Conservation (phyloP, 1,284 basidiomycete species). For the Stereum hirsutum region DNA sequence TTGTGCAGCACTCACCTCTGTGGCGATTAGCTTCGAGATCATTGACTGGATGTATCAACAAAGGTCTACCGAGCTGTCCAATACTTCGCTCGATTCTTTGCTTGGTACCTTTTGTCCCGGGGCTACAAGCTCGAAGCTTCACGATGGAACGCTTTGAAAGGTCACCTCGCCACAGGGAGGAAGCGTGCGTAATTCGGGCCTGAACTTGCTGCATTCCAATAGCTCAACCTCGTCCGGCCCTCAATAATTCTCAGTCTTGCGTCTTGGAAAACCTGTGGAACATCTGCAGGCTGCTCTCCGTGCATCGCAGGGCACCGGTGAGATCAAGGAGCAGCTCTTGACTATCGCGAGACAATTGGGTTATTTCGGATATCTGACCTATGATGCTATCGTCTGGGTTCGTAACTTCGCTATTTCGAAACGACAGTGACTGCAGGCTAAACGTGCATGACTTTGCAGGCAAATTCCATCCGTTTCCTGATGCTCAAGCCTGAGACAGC, state of each 20-base stretch:
- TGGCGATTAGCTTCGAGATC: neutral
- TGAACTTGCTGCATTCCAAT: slow-evolving; percentile 3
- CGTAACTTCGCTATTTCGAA: slow-evolving; percentile 14
- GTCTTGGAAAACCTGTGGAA: slow-evolving; percentile 91
- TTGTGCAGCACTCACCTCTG: slow-evolving; percentile 9
- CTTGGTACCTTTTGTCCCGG: slow-evolving; percentile 68
- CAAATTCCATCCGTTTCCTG: slow-evolving; percentile 64
- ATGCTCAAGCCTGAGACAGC: slow-evolving; percentile 56
- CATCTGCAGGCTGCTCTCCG: slow-evolving; percentile 90
- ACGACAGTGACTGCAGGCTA: neutral
- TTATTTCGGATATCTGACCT: slow-evolving; percentile 85
- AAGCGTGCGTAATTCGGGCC: slow-evolving; percentile 49
- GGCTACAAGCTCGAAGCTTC: slow-evolving; percentile 60
- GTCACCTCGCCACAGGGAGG: slow-evolving; percentile 67
- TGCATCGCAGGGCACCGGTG: slow-evolving; percentile 51
- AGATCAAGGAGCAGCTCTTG: slow-evolving; percentile 69
- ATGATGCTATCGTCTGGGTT: slow-evolving; percentile 84
- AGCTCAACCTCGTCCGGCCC: neutral
- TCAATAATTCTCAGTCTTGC: slow-evolving; percentile 55
- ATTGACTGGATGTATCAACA: slow-evolving; percentile 1
- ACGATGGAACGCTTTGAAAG: slow-evolving; percentile 75
- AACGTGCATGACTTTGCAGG: slow-evolving; percentile 26
- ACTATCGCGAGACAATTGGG: slow-evolving; percentile 81
- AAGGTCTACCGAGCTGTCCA: slow-evolving; percentile 88
- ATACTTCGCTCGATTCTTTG: slow-evolving; percentile 86